Base-by-base conservation (phyloP, 2,329 filamentous ascomycete genomes). In the Cryphonectria japonica region DNA sequence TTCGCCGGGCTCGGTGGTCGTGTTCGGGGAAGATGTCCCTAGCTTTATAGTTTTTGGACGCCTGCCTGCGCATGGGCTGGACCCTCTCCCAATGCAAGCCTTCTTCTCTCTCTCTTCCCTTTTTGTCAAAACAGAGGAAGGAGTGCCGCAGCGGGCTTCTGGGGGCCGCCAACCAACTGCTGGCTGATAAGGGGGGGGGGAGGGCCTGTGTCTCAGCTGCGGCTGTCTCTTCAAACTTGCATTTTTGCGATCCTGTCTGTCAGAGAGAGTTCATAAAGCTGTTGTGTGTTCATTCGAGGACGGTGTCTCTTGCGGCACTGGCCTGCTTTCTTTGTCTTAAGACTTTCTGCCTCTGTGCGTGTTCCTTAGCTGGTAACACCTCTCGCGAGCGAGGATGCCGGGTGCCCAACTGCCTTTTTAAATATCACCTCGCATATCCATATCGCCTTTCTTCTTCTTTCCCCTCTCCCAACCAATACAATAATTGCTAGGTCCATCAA, bases 321-420 rank as follows among this genome's bases (percentile, higher is more conserved):
- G 64, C 66, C 60, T 64, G 62, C 62, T 32, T 66, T 46, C 39
- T 46, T 26, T 57, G 5, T 8, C 41, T n/a, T n/a, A 6, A n/a
- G 32, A 26, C n/a, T 57, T 66, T 54, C 64, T 70, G 59, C 39
- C 57, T 65, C 50, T 67, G 60, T 39, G 29, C 34, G 46, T 69
- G 54, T 39, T 60, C n/a, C 29, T 34, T 67, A n/a, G 41, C 52
- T 62, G 57, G 71, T 69, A 60, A 62, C 69, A 73, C 67, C n/a
- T 63, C 71, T 65, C 67, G 69, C 34, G 65, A 65, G 26, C 61
- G 46, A 71, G 14, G 63, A 67, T 62, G 71, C 69, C 67, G 67
- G 71, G 57, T 67, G 71, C 71, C 68, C 50, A 59, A 57, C 67
- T 71, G 69, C 69, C 69, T 69, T n/a, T 37, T 67, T 13, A 26